Percentiles rank a stretch among this genome's conserved stretches.
These are phyloP conservation scores for Tylopilus orsonianus DNA, from an alignment of 1,284 basidiomycete genomes.

Conservation along the genomic window DNA sequence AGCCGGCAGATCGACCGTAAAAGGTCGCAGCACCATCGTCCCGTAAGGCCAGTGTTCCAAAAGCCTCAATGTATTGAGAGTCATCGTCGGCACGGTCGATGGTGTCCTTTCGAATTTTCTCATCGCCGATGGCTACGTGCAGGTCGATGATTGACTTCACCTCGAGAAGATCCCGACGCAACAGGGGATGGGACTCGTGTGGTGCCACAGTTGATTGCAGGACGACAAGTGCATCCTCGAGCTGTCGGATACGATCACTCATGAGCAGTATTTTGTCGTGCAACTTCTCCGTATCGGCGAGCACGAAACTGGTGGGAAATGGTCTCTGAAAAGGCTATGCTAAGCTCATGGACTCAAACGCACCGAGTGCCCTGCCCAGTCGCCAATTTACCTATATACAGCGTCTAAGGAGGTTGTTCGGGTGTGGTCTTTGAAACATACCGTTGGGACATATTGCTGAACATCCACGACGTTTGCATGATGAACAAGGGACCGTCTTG, in stretches of 20 bases:
- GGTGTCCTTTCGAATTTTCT: slow-evolving; percentile 18
- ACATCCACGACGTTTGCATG: slow-evolving; percentile 72
- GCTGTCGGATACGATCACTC: slow-evolving; percentile 71
- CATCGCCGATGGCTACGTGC: slow-evolving; percentile 50
- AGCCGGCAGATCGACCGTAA: slow-evolving; percentile 63
- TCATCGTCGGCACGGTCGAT: slow-evolving; percentile 41
- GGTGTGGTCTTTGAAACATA: slow-evolving; percentile 15
- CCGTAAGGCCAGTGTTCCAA: slow-evolving; percentile 61
- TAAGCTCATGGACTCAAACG: not conserved
- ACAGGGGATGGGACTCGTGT: slow-evolving; percentile 58
- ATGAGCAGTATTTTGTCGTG: slow-evolving; percentile 71
- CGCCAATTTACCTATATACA: slow-evolving; percentile 46
- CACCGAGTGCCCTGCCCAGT: slow-evolving; percentile 76
- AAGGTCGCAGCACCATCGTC: slow-evolving; percentile 66
- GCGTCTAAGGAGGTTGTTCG: not conserved
- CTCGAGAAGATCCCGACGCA: slow-evolving; percentile 61
- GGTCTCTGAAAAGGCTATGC: not conserved
- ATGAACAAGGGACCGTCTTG: slow-evolving; percentile 72
- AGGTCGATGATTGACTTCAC: slow-evolving; percentile 68
- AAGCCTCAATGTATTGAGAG: slow-evolving; percentile 54
- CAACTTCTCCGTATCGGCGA: slow-evolving; percentile 75
- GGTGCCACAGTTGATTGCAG: slow-evolving; percentile 49
- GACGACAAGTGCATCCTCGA: slow-evolving; percentile 71
- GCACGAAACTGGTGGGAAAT: slow-evolving; percentile 54
- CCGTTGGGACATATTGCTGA: slow-evolving; percentile 76